Base-by-base conservation (phyloP, 768 basidiomycete species). In the Obba rivulosa region DNA sequence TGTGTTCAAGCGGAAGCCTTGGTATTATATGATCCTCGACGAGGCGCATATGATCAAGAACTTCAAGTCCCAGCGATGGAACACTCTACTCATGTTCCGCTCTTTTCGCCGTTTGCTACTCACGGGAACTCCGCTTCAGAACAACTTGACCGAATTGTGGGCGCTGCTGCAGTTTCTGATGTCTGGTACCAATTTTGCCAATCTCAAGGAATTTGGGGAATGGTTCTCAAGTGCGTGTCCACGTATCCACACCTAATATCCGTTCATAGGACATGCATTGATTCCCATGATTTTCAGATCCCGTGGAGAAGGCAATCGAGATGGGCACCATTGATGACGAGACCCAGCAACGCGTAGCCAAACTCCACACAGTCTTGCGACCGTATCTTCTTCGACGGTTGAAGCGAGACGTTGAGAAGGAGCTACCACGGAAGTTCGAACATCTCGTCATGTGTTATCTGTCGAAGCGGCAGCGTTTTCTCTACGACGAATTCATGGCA, bases 41-140 rank as follows among this genome's bases (percentile, higher is more conserved):
- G 92, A 96, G 66, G 93, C 92, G 7, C 92, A 96, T 62, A 95
- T 94, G 82, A 93, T 96, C 80, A 94, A 94, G 70, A 96, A 96
- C 64, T 95, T 94, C 71, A 83, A 84, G 61, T 91, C 88, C 0
- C 91, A 96, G 62, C 78, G 93, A 34, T 96, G 93, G 92, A 91
- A 90, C 58, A 91, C 84, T 24, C 67, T 96, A 9, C 75, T 95
- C 11, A 87, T 90, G 77, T 94, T 95, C 66, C 78, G 85, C 24
- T 87, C 86, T 9, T 87, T 86, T 62, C 79, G 88, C 24, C 84
- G 96, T 11, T 72, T 99, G 35, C 78, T 98, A 44, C 69, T 99
- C 44, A 99, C 96, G 0, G 96, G 96, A 2, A 99, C 96, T 1
- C 96, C 96, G 0, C 73, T 99, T 22, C 87, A 99, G 68, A 98